Conservation (phyloP, 331 rosid species). For the Phaseolus coccineus region DNA sequence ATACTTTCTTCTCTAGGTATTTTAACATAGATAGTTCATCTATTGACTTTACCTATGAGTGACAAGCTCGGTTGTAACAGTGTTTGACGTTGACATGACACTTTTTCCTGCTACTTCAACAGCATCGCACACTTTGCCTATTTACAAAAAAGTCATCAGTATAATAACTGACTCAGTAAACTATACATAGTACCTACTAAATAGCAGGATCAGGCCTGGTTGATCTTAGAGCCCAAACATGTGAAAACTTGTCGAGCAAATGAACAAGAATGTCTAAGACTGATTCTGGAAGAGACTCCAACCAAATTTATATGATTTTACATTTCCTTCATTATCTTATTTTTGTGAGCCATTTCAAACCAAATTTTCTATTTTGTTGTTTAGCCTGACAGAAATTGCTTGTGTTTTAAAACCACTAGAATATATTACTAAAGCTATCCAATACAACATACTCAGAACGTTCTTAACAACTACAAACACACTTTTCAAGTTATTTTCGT, state of each 20-base stretch:
- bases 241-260: slow-evolving; percentile 8
- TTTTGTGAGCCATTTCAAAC: background rate
- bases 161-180: background rate
- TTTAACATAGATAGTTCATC: slow-evolving; percentile 16
- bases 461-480: background rate
- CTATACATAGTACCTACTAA: slow-evolving; percentile 20
- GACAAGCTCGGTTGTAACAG: slow-evolving; percentile 86
- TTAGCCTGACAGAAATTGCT: background rate
- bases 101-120: slow-evolving; percentile 93
- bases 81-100: slow-evolving; percentile 87
- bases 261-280: slow-evolving; percentile 11
- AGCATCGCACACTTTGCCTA: slow-evolving; percentile 92
- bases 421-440: background rate
- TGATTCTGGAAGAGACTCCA: background rate
- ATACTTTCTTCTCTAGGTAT: slow-evolving; percentile 9
- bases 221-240: slow-evolving; percentile 26
- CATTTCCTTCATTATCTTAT: background rate
- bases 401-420: background rate
- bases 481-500: too few species aligned
- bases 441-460: background rate
- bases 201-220: slow-evolving; percentile 8
- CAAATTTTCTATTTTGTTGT: background rate
- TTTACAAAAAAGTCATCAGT: slow-evolving; percentile 18
- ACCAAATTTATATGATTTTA: background rate
- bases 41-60: slow-evolving; percentile 66